Evolutionary conservation across 225 moss, liverwort and hornwort genomes (phyloP).

Genomic region (Marchantia paleacea): DNA sequence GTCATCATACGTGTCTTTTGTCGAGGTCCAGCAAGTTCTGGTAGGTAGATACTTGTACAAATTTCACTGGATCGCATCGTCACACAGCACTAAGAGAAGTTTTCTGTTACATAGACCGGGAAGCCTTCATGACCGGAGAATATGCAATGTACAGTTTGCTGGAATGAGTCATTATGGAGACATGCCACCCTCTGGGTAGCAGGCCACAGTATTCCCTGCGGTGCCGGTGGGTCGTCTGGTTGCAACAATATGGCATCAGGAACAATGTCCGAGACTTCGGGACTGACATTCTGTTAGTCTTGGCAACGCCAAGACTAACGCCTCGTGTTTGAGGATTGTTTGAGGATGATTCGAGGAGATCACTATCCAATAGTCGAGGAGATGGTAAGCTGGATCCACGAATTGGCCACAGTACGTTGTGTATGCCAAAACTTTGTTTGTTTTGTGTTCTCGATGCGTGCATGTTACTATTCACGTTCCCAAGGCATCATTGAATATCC

Average conservation of each 20-base stretch:
- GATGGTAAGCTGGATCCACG: background rate
- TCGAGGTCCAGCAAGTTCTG: slow-evolving; percentile 1
- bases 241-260: background rate
- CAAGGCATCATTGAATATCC: background rate
- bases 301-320: background rate
- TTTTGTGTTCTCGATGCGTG: background rate
- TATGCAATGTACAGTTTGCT: background rate
- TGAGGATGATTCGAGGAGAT: too few relatives aligned
- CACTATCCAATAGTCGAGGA: background rate
- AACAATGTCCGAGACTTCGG: background rate
- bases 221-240: background rate
- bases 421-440: background rate
- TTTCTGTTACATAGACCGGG: background rate
- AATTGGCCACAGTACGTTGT: background rate
- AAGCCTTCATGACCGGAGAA: background rate
- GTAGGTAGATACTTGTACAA: too few relatives aligned
- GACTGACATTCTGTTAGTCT: too few relatives aligned
- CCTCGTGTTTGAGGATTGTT: background rate
- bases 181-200: background rate
- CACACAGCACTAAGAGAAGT: background rate
- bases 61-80: background rate
- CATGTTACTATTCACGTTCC: slow-evolving; percentile 4
- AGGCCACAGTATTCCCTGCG: background rate
- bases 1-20: background rate
- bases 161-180: background rate